These are phyloP conservation scores for Paramecium octaurelia DNA, from an alignment of 73 alveolate genomes.

Conservation along the genomic window DNA sequence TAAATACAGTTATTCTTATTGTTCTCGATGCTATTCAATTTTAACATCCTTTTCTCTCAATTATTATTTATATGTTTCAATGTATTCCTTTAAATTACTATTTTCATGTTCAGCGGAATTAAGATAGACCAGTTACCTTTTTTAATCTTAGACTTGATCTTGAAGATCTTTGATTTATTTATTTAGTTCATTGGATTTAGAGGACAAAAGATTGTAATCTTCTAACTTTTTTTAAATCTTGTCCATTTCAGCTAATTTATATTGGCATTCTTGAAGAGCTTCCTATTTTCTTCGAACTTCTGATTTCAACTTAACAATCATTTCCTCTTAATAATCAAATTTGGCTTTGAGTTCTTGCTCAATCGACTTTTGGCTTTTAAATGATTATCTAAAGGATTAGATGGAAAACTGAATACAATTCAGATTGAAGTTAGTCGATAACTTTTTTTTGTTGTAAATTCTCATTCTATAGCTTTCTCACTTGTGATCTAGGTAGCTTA, in stretches of 20 bases:
- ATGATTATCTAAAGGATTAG: neutral
- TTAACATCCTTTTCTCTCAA: neutral
- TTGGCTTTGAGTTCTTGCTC: neutral
- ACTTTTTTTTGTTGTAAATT: neutral
- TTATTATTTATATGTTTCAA: neutral
- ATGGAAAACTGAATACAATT: neutral
- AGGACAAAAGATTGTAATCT: neutral
- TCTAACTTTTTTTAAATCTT: neutral
- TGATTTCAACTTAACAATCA: neutral
- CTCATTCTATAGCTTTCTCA: neutral
- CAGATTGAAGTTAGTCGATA: neutral
- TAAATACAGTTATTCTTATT: neutral
- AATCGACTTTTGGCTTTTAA: neutral
- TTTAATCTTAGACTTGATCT: neutral
- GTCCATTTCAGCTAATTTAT: neutral
- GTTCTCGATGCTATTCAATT: neutral
- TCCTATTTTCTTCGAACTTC: neutral
- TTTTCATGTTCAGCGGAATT: neutral
- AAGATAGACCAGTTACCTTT: neutral
- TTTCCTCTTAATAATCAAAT: neutral
- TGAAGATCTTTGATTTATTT: neutral
- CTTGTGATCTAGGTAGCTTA: neutral
- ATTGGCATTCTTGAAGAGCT: neutral
- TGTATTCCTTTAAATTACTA: neutral
- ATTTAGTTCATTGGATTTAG: neutral